phyloP scores from a whole-genome alignment of 2,329 filamentous ascomycete species.

The Aurifilum marmelostoma region DNA sequence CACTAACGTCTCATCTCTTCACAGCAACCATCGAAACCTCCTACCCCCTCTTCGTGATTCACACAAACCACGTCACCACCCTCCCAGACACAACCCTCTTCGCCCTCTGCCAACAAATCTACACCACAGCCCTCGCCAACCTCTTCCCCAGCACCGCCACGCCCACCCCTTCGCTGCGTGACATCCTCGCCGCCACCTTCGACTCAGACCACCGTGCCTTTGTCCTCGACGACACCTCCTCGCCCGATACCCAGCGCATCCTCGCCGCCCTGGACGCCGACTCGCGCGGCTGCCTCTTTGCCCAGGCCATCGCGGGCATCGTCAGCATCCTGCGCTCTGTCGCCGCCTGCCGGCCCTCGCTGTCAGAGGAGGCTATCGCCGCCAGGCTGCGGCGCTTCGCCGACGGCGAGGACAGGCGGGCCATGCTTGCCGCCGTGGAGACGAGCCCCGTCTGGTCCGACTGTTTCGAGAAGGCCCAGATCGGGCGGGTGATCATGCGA shows the following conservation, averaged over 20 bases:
- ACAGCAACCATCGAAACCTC: conserved; percentile 38
- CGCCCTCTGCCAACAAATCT: conserved; percentile 34
- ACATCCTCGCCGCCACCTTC: conserved; percentile 40
- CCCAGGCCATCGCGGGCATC: conserved; percentile 42
- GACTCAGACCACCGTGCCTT: conserved; percentile 39
- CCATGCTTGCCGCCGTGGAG: conserved; percentile 39
- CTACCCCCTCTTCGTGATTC: conserved; percentile 35
- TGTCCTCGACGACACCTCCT: conserved; percentile 35
- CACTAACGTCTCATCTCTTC: neutral
- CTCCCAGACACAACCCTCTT: conserved; percentile 35
- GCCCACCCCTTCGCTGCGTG: conserved; percentile 31
- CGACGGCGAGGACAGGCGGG: conserved; percentile 36
- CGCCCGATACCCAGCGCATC: conserved; percentile 30
- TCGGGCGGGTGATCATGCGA: conserved; percentile 39
- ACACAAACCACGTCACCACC: conserved; percentile 36
- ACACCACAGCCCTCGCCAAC: conserved; percentile 33
- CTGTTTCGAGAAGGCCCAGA: conserved; percentile 40
- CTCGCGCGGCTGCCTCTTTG: conserved; percentile 40
- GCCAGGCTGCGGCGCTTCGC: conserved; percentile 39
- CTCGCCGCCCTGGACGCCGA: conserved; percentile 38
- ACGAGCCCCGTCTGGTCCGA: conserved; percentile 37
- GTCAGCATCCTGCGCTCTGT: conserved; percentile 38
- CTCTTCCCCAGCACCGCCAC: conserved; percentile 31
- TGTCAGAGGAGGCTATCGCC: conserved; percentile 33
- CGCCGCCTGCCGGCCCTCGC: conserved; percentile 18